Base-by-base conservation (phyloP, 148 eudicot genomes). In the Vaccinium macrocarpon region DNA sequence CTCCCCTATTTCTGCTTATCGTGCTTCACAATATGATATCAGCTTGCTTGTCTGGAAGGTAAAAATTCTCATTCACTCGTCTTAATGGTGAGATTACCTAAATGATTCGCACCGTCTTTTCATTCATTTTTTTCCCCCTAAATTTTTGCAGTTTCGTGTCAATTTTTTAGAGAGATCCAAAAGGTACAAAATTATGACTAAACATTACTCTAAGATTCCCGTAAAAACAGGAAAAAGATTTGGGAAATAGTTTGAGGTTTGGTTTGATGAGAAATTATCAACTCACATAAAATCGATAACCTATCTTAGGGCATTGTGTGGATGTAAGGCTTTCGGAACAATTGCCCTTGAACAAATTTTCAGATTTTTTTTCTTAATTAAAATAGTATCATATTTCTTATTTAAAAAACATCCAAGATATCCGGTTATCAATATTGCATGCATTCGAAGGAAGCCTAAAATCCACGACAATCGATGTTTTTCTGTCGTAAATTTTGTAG, bases 41-140 rank as follows among this genome's bases (percentile, higher is more conserved):
- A 96, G 94, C 88, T 94, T 96, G 55, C 99, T 96, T 86, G 89
- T 96, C 87, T 96, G 99, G 99, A 96, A 96, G 99, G 99, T 96
- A 92, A 76, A 92, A 76, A 42, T 68, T 1, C 42, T 68, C 29
- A 64, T 66, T 66, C 35, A 52, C 55, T 52, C 8, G 27, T 27
- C 12, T 66, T 0, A 13, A 62, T 3, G 12, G 27, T 56, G 59
- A 56, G 59, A 0, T 50, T 10, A 50, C 52, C 9, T 50, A 8
- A 50, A 10, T 50, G 1, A 50, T 50, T 50, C 52, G 2, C 12
- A 9, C 52, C 9, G 52, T 50, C 52, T 23, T 3, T 64, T 16
- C 23, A 10, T 59, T 19, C 1, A 18, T 59, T 5, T 62, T 62
- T 3, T 16, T n/a, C 21, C 6, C 23, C 23, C 8, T 19, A 16